Evolutionary conservation across 331 rosid genomes (phyloP), one percentile per base, ranked within the genome.

Genomic region (Telfairia occidentalis): DNA sequence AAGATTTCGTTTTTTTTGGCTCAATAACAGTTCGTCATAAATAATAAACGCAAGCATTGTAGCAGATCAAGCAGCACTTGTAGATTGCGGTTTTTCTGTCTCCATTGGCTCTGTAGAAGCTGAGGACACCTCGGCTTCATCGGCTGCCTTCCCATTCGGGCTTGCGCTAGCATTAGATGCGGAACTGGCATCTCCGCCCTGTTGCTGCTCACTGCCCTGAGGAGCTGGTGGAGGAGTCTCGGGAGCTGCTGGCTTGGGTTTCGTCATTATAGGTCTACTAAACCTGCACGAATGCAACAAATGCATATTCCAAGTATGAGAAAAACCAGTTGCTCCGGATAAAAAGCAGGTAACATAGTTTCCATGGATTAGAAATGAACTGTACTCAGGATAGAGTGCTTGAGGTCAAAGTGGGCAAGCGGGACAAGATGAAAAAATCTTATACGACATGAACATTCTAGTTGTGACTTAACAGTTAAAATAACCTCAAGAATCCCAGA

Each of bases 211-310:
- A 21, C 85, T 53, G 19, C 79, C 84, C 74, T 86, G 89, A 53
- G 95, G 78, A 54, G 95, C 80, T 5, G 97, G 87, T 69, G 88
- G 76, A 79, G 92, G 84, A 8, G 89, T 21, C 53, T 88, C 94
- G 0, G 92, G 88, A 6, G 88, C 71, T 7, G 89, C 84, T 45
- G 97, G 97, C 73, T 80, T 94, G 15, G 95, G 97, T 84, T 88
- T 94, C 2, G 73, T 90, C 98, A 94, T 91, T 61, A 94, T 80
- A 0, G 98, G 96, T 82, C 90, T 94, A 73, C 98, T 86, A 65
- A 82, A 84, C 87, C 98, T 93, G 77, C 40, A 65, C 13, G 18
- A 24, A 18, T 78, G 3, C 53, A 15, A 21, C 4, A 55, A 52
- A 45, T 30, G 5, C 21, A 28, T 43, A 18, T 32, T 61, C 69